A percentile compares a stretch with the other conserved stretches of the same genome.
phyloP scores from a whole-genome alignment of 73 alveolate species.

The Tetrahymena malaccensis region DNA sequence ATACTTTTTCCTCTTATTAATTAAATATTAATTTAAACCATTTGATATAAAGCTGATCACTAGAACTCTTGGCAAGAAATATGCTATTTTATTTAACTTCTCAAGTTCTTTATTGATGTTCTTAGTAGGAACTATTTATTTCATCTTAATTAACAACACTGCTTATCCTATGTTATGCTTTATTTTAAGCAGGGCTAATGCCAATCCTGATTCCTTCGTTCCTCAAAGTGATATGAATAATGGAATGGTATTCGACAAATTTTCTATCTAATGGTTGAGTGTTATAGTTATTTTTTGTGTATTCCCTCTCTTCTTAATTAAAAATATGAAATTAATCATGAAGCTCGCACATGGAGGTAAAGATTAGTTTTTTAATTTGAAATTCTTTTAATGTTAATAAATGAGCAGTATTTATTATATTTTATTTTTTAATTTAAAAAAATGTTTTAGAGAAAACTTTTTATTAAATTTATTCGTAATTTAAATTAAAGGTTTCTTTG shows the following conservation, averaged over 20 bases:
- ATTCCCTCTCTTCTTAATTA: conserved; percentile 1
- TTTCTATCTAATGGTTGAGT: conserved; percentile 28
- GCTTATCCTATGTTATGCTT: conserved; percentile 7
- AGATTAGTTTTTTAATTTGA: neutral
- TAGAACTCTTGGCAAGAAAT: conserved; percentile 14
- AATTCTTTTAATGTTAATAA: neutral
- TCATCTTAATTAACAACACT: conserved; percentile 14
- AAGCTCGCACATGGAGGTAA: conserved; percentile 30
- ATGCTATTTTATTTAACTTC: neutral
- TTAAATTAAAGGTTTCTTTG: conserved; percentile 13
- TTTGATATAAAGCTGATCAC: neutral
- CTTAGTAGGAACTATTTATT: conserved; percentile 33
- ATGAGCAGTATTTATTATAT: too few relatives aligned
- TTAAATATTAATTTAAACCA: neutral
- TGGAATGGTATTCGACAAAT: conserved; percentile 8
- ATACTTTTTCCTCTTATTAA: neutral
- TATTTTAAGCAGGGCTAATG: conserved; percentile 3
- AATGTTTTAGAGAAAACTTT: neutral
- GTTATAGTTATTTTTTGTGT: conserved; percentile 13
- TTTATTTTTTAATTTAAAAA: too few relatives aligned
- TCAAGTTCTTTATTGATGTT: conserved; percentile 17
- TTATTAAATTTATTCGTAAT: neutral
- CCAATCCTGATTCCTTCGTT: neutral
- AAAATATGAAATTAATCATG: conserved; percentile 16
- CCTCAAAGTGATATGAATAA: neutral